Evolutionary conservation across 1,139 yeast species (phyloP).

Genomic region (Eremothecium gossypii): DNA sequence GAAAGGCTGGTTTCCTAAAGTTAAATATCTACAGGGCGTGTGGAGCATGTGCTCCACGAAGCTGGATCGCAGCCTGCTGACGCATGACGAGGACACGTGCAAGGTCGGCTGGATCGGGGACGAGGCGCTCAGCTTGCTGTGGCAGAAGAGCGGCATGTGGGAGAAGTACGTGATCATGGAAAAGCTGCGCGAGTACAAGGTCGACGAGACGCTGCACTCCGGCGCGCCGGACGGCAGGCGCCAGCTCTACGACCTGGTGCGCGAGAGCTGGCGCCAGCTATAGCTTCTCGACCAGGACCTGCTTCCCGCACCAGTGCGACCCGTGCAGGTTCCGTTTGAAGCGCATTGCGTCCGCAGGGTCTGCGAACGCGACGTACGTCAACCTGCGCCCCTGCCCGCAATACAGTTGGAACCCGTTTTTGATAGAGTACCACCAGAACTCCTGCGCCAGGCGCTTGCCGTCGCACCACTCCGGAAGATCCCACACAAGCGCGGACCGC

Average conservation of each 20-base stretch:
- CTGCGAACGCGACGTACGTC: constrained; percentile 21
- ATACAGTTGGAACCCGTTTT: constrained; percentile 20
- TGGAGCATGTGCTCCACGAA: constrained; percentile 72
- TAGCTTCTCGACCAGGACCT: constrained; percentile 16
- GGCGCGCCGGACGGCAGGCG: constrained; percentile 10
- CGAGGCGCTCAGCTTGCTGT: constrained; percentile 64
- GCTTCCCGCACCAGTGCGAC: constrained; percentile 13
- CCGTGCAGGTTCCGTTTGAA: constrained; percentile 27
- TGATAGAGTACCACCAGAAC: constrained; percentile 27
- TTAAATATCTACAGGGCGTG: constrained; percentile 70
- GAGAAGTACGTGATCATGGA: constrained; percentile 71
- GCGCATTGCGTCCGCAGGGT: constrained; percentile 16
- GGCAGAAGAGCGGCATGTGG: constrained; percentile 67
- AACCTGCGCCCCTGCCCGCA: constrained; percentile 19
- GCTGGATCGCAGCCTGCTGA: constrained; percentile 1
- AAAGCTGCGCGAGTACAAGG: constrained; percentile 24
- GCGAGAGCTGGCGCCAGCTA: constrained; percentile 64
- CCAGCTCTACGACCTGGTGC: constrained; percentile 47
- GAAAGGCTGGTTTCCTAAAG: constrained; percentile 51
- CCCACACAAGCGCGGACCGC: constrained; percentile 25
- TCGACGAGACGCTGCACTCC: constrained; percentile 16
- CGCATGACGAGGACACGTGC: constrained; percentile 18
- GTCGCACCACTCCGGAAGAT: constrained; percentile 18
- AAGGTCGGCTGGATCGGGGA: constrained; percentile 31
- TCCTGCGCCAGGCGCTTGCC: constrained; percentile 13